Evolutionary conservation across 306 rosid species (phyloP), one percentile per base, ranked within the genome.

Genomic region (Glycyrrhiza uralensis): DNA sequence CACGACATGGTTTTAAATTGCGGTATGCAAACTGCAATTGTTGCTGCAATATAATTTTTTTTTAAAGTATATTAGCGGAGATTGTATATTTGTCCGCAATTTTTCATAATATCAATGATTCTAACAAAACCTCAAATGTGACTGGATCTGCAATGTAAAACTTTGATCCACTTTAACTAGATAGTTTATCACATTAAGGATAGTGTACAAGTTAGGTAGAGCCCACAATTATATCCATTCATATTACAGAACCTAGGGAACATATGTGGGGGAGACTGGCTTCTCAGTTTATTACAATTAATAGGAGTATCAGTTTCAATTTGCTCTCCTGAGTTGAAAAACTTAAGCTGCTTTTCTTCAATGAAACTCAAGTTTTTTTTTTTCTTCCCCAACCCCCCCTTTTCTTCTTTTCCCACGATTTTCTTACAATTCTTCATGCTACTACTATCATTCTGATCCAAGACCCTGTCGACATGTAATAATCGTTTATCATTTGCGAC

Each of bases 141-240:
- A n/a, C n/a, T n/a, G n/a, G n/a, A n/a, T n/a, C n/a, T n/a, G n/a
- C n/a, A n/a, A n/a, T n/a, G n/a, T n/a, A n/a, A n/a, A n/a, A n/a
- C n/a, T n/a, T n/a, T n/a, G n/a, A n/a, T n/a, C n/a, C n/a, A n/a
- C n/a, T 39, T 17, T 60, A 32, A 20, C 2, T 22, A 8, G 33
- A 17, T 51, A 66, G n/a, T 66, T 55, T 39, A 10, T 66, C 36
- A 45, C 3, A 63, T 12, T 4, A 42, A 57, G 15, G 19, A 33
- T 19, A 67, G 15, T 54, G 69, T 57, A 33, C 2, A 42, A 35
- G 65, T 62, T 74, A 68, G 76, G 81, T 57, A 35, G 45, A 58
- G 71, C 46, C 57, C 56, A 26, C 44, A 33, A 76, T 47, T 24
- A 7, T 67, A 44, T 44, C 63, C 69, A 29, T 56, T 76, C 68